Evolutionary conservation across 495 filamentous ascomycete species (phyloP).

Genomic region (Parathielavia hyrcaniae): DNA sequence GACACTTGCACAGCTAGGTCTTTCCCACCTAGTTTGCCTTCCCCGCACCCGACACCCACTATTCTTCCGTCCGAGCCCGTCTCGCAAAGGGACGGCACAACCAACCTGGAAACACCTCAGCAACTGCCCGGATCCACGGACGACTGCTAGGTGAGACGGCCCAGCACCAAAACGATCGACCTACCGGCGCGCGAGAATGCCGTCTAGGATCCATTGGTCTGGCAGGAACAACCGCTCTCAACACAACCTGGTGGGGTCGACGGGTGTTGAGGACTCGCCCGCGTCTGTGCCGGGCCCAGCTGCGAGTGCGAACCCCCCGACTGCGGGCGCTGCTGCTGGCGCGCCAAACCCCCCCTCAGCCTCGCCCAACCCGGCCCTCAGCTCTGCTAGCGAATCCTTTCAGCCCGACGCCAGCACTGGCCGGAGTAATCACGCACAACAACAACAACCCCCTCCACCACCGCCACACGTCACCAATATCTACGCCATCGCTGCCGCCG

Average conservation of each 20-base stretch:
- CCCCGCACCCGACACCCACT: background rate
- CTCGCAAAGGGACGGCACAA: no score
- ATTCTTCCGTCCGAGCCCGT: no score
- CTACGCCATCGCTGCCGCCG: constrained; percentile 27
- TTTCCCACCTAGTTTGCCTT: no score
- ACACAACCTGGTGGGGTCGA: constrained; percentile 43
- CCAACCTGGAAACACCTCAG: background rate
- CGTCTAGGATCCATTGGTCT: constrained; percentile 39
- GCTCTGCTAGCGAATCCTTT: constrained; percentile 47
- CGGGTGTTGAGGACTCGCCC: constrained; percentile 27
- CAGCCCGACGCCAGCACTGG: constrained; percentile 28
- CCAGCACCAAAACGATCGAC: background rate
- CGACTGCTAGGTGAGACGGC: background rate
- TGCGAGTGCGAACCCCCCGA: constrained; percentile 26
- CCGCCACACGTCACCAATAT: constrained; percentile 31
- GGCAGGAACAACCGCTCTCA: constrained; percentile 47
- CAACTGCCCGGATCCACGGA: background rate
- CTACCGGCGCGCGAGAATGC: constrained; percentile 30
- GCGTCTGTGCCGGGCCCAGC: constrained; percentile 23
- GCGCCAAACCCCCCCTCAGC: constrained; percentile 41
- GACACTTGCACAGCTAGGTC: background rate
- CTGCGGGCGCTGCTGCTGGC: constrained; percentile 30
- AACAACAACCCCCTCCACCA: constrained; percentile 20
- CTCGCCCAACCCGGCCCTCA: constrained; percentile 40
- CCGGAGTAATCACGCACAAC: constrained; percentile 17